Evolutionary conservation across 306 rosid species (phyloP), one percentile per base, ranked within the genome.

Genomic region (Quercus wislizeni): DNA sequence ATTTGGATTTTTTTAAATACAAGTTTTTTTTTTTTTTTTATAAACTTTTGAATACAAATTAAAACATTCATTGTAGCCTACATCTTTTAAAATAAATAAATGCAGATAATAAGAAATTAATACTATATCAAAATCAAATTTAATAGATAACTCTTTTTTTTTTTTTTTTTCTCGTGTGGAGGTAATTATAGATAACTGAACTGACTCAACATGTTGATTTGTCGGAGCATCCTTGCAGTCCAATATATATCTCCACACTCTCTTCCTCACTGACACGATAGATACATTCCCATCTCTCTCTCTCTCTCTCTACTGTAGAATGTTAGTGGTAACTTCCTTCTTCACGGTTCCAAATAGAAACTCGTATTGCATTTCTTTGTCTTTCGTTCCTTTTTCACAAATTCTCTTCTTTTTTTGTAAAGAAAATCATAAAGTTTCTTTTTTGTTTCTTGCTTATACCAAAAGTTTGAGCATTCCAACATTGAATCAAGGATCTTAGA

Each of bases 381-480:
- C 64, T 21, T 23, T 58, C 14, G 43, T 6, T 19, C 21, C 3
- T 46, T 57, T 14, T 58, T 31, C 74, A 38, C 33, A 41, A 41
- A 41, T 2, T 41, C 27, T 74, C 74, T 25, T 23, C 21, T 2
- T 27, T 4, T 15, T 20, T 17, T 1, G 38, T 33, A 5, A 33
- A 33, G 7, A 33, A 35, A 54, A 61, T 15, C 64, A 27, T 19
- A 3, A 54, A 63, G 68, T 67, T 57, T 13, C 46, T n/a, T 4
- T 61, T 23, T 9, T 19, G 5, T 18, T 59, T 51, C 55, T 76
- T 55, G 33, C 86, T 85, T 86, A 69, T 27, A 79, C 52, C 80
- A 43, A 52, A 82, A 73, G 87, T 83, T 78, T 28, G 86, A 68
- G 57, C 79, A 55, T 74, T 64, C 75, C 71, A 57, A 78, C 75